phyloP scores from a whole-genome alignment of 371 early-diverging fungal genomes.

The Zychaea mexicana region DNA sequence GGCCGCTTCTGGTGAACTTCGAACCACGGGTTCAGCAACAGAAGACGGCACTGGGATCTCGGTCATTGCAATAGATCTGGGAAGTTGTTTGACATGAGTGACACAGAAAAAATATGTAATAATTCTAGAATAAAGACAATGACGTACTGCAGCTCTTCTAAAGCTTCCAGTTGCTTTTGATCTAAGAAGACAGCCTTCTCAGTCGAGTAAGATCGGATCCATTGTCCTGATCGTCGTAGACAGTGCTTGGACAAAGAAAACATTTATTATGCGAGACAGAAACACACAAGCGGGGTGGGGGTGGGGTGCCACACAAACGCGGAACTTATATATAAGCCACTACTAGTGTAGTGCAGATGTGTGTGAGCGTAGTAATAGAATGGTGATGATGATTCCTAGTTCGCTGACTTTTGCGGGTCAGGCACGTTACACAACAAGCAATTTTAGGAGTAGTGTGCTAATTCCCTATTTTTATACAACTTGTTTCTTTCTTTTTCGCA shows the following conservation, averaged over 20 bases:
- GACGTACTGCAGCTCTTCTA: conserved; percentile 4
- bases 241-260: background rate
- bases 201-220: background rate
- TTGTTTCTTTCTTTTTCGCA: conserved; percentile 1
- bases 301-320: too few species aligned
- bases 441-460: background rate
- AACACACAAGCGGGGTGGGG: background rate
- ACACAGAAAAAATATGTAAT: background rate
- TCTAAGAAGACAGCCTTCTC: conserved; percentile 7
- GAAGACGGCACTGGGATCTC: background rate
- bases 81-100: background rate
- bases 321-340: too few species aligned
- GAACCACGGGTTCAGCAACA: conserved; percentile 18
- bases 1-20: conserved; percentile 72
- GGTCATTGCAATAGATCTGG: conserved; percentile 1
- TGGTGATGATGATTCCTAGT: background rate
- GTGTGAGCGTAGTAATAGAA: too few species aligned
- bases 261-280: background rate
- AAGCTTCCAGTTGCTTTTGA: conserved; percentile 3
- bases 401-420: too few species aligned
- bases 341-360: too few species aligned
- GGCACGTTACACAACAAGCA: background rate
- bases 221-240: background rate
- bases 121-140: background rate
- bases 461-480: conserved; percentile 7